Evolutionary conservation across 306 rosid species (phyloP).

Genomic region (Rosa multiflora): DNA sequence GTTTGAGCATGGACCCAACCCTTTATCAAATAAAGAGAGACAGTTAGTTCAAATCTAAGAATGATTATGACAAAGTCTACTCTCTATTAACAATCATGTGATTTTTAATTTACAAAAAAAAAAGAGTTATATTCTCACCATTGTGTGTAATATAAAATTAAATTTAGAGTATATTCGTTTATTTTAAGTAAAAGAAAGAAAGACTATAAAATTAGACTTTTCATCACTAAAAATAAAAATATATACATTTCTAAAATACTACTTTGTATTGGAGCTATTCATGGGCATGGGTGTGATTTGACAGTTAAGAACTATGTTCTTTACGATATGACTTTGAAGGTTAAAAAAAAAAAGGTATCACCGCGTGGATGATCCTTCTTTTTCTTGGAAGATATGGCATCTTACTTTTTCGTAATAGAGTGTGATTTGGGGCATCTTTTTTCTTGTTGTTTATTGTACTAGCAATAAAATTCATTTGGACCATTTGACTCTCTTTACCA

Average conservation of each 20-base stretch:
- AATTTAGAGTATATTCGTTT: too few species aligned
- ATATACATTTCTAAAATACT: neutral
- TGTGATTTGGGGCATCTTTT: conserved; percentile 58
- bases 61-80: too few species aligned
- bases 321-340: conserved; percentile 1
- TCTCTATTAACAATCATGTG: too few species aligned
- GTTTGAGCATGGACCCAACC: too few species aligned
- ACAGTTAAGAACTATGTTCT: neutral
- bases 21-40: too few species aligned
- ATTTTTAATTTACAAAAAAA: too few species aligned
- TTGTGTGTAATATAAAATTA: too few species aligned
- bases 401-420: conserved; percentile 32
- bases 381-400: conserved; percentile 54
- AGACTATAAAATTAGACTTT: too few species aligned
- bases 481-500: conserved; percentile 61
- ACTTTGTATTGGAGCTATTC: neutral
- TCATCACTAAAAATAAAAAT: too few species aligned
- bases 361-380: conserved; percentile 30
- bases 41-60: too few species aligned
- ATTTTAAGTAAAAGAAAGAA: too few species aligned
- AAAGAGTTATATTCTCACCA: too few species aligned
- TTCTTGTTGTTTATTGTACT: conserved; percentile 38
- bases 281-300: neutral
- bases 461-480: conserved; percentile 36
- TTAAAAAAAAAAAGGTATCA: neutral